Conservation (phyloP, 768 basidiomycete species). For the Crucibulum laeve region DNA sequence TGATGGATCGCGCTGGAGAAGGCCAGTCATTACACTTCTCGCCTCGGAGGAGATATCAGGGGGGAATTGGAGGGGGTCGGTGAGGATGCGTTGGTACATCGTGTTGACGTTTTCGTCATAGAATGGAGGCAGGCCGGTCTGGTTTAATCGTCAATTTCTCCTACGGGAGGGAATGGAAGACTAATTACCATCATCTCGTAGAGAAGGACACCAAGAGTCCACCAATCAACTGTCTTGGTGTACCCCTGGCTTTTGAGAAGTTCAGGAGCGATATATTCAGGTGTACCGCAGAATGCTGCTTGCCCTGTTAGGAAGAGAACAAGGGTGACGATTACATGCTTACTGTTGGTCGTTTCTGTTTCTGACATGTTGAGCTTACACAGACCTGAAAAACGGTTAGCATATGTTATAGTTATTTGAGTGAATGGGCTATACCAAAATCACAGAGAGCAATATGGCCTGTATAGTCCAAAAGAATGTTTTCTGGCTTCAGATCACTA, state of each 20-base stretch:
- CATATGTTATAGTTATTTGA: constrained; percentile 3
- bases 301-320: constrained; percentile 1
- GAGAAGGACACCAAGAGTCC: constrained; percentile 93
- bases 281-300: constrained; percentile 94
- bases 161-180: background rate
- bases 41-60: constrained; percentile 87
- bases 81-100: constrained; percentile 94
- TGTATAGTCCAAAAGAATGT: constrained; percentile 95
- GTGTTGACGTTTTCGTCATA: constrained; percentile 99
- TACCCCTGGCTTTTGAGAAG: constrained; percentile 95
- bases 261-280: constrained; percentile 98
- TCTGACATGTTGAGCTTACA: constrained; percentile 98
- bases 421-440: constrained; percentile 54
- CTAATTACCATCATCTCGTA: constrained; percentile 89
- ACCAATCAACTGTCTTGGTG: constrained; percentile 99
- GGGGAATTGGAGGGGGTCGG: constrained; percentile 91
- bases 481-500: constrained; percentile 96
- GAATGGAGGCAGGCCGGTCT: constrained; percentile 97
- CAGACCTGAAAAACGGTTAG: constrained; percentile 41
- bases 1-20: constrained; percentile 86
- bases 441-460: constrained; percentile 98
- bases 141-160: constrained; percentile 6
- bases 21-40: constrained; percentile 79
- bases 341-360: constrained; percentile 95
- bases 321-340: constrained; percentile 16